These are phyloP conservation scores for Gossypium sturtianum DNA, from an alignment of 345 rosid genomes.

Conservation along the genomic window DNA sequence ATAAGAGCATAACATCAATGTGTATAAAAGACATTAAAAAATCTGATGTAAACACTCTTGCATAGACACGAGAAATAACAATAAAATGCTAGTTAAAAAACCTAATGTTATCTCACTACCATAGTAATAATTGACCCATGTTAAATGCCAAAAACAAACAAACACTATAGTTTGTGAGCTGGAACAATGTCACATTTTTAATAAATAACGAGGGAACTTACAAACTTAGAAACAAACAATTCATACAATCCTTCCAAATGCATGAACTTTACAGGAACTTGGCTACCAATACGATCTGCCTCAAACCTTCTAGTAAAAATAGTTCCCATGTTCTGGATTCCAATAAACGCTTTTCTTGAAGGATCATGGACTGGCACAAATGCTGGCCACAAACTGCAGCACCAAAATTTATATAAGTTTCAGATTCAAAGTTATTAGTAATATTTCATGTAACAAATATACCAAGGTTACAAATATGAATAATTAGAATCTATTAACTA, in stretches of 20 bases:
- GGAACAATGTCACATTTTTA: neutral
- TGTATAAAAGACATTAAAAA: neutral
- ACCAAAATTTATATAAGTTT: constrained; percentile 12
- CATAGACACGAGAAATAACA: neutral
- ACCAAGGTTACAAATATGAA: neutral
- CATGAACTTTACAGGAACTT: constrained; percentile 93
- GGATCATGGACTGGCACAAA: constrained; percentile 98
- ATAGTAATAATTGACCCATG: neutral
- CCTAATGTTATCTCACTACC: neutral
- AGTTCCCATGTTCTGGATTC: constrained; percentile 91
- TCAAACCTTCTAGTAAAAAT: constrained; percentile 88
- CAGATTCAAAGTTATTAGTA: constrained; percentile 5
- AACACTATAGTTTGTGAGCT: neutral
- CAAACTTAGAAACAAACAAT: constrained; percentile 92
- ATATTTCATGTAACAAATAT: neutral
- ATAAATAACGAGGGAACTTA: constrained; percentile 35
- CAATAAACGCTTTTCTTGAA: constrained; percentile 82
- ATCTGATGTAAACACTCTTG: neutral
- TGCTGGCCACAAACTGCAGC: constrained; percentile 85
- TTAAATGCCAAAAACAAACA: neutral
- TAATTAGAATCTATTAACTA: too few relatives aligned
- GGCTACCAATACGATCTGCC: constrained; percentile 87
- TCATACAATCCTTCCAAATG: constrained; percentile 94
- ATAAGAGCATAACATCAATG: neutral
- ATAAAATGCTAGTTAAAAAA: neutral